Evolutionary conservation across 177 flowering plant species (phyloP), one percentile per base, ranked within the genome.

Genomic region (Vitis hybrid): DNA sequence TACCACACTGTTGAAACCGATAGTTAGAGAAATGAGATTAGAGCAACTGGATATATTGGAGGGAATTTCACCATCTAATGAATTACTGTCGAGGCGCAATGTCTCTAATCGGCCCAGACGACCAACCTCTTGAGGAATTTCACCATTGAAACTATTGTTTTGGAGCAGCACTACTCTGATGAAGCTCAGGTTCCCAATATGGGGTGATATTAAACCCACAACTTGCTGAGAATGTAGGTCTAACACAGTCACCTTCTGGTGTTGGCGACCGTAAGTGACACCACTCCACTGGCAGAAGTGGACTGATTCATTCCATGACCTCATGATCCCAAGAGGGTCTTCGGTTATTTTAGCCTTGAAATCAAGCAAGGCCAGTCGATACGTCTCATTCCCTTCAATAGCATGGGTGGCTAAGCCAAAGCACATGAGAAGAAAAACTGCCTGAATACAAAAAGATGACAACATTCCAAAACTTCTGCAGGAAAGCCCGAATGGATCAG

Each of bases 221-320:
- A 60, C 3, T 31, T 14, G 13, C 0, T 4, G 18, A 5, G 3
- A 7, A 7, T n/a, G 2, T 1, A 75, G 26, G n/a, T 61, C 16
- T 45, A 75, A 26, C 1, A 11, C 57, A 1, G 60, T 48, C 9
- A 75, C 78, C 14, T 74, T 31, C 15, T 48, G 59, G 10, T 58
- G 75, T 14, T 53, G 18, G 11, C n/a, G 52, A 6, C 65, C 55
- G 53, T 72, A 76, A 12, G 64, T 49, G n/a, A 76, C 26, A 0
- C 78, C 78, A 1, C 2, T 12, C 78, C 78, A 76, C 3, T 48
- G 19, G 50, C 78, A 76, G 49, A 71, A 66, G n/a, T 56, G 74
- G 11, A 16, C 2, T 3, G 78, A 71, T 2, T 49, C 70, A 26
- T 65, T 65, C 75, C 75, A 72, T 3, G 73, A 53, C 15, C 21